Percentiles rank a stretch among this genome's conserved stretches.
Evolutionary conservation across 2,329 filamentous ascomycete genomes (phyloP).

Genomic region (Botrytis byssoidea): DNA sequence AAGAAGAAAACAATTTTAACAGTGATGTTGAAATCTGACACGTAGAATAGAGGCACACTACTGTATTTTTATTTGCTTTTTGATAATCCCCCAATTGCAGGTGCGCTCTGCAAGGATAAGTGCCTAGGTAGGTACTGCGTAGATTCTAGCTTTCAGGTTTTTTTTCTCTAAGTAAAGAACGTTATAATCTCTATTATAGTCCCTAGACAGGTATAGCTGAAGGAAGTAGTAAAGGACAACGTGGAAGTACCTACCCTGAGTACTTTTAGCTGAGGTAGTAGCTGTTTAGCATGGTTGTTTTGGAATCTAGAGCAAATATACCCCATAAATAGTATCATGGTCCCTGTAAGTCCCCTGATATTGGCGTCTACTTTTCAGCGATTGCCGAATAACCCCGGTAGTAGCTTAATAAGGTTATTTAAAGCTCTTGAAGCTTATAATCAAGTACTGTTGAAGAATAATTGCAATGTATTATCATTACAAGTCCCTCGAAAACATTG

Average conservation of each 20-base stretch:
- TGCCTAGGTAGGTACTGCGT: neutral
- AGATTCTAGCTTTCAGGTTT: neutral
- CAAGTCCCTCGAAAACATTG: neutral
- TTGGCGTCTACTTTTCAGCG: neutral
- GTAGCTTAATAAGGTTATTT: neutral
- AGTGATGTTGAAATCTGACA: constrained; percentile 5
- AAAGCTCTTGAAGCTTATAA: neutral
- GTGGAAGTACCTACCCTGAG: neutral
- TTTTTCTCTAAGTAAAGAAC: neutral
- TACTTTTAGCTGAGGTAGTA: neutral
- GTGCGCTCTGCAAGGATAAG: constrained; percentile 3
- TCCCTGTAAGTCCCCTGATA: neutral
- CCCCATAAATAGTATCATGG: neutral
- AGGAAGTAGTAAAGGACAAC: neutral
- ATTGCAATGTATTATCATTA: neutral
- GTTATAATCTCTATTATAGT: neutral
- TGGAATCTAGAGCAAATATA: neutral
- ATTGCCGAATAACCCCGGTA: neutral
- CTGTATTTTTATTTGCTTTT: neutral
- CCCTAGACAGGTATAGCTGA: neutral
- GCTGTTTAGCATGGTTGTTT: neutral
- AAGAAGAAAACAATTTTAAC: neutral
- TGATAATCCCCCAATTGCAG: constrained; percentile 2
- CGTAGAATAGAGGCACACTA: neutral
- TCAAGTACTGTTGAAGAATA: neutral